Percentiles rank a stretch among this genome's conserved stretches.
These are phyloP conservation scores for Colletotrichum destructivum DNA, from an alignment of 2,329 filamentous ascomycete genomes.

Conservation along the genomic window DNA sequence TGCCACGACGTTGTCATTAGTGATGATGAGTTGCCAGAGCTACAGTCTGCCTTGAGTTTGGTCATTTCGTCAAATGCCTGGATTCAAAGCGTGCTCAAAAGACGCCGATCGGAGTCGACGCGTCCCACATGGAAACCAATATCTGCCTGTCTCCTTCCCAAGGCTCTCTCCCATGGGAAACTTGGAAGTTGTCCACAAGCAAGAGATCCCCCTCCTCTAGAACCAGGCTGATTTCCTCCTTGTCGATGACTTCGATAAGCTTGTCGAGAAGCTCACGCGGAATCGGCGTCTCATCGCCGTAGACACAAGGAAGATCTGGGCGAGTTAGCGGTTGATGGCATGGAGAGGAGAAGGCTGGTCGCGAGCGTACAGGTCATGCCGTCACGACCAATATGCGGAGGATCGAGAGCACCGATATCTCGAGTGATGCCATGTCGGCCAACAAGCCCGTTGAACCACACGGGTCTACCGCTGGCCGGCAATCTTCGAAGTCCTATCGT, in stretches of 20 bases:
- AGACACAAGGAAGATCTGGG: constrained; percentile 40
- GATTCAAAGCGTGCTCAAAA: background rate
- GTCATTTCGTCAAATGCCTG: too few relatives aligned
- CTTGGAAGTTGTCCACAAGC: constrained; percentile 44
- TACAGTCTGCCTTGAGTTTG: background rate
- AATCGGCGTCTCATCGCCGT: constrained; percentile 40
- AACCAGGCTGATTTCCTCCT: constrained; percentile 42
- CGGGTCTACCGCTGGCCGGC: constrained; percentile 29
- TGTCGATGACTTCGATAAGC: constrained; percentile 41
- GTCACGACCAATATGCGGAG: constrained; percentile 41
- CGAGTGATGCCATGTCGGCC: constrained; percentile 42
- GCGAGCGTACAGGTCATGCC: constrained; percentile 41
- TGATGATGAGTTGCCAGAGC: background rate
- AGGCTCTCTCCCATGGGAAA: constrained; percentile 37
- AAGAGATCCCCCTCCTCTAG: constrained; percentile 43
- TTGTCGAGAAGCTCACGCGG: constrained; percentile 37
- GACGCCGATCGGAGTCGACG: background rate
- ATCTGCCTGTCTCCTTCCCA: constrained; percentile 40
- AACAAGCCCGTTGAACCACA: constrained; percentile 43
- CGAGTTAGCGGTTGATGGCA: background rate
- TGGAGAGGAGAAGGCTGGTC: background rate
- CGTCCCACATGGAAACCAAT: constrained; percentile 39
- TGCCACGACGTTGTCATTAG: too few relatives aligned
- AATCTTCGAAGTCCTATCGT: constrained; percentile 29
- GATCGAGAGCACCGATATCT: constrained; percentile 42